Conservation (phyloP, 1,284 basidiomycete genomes). For the Ceratobasidium papillatum region DNA sequence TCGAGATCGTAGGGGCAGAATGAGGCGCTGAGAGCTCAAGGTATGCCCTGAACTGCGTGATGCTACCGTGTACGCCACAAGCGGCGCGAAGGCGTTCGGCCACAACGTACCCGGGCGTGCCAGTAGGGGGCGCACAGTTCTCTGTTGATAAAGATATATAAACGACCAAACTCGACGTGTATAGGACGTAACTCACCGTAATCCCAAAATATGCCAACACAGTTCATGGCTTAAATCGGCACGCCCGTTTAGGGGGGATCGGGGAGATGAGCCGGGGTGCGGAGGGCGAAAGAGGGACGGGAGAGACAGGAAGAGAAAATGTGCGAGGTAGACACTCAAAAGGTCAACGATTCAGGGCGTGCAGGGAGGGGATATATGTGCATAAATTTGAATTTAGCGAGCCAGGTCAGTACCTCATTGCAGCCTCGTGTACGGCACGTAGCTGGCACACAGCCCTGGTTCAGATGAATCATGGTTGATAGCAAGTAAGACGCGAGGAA, state of each 20-base stretch:
- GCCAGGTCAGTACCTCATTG: slow-evolving; percentile 28
- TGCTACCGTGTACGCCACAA: slow-evolving; percentile 38
- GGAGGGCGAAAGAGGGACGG: slow-evolving; percentile 27
- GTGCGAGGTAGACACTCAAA: slow-evolving; percentile 38
- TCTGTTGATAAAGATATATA: slow-evolving; percentile 53
- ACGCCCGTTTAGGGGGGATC: slow-evolving; percentile 25
- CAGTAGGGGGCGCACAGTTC: slow-evolving; percentile 62
- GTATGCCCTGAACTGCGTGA: slow-evolving; percentile 45
- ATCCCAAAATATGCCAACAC: slow-evolving; percentile 70
- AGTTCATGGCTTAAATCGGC: slow-evolving; percentile 42
- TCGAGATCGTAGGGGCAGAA: slow-evolving; percentile 54
- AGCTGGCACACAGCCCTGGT: slow-evolving; percentile 36
- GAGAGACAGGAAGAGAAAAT: slow-evolving; percentile 14
- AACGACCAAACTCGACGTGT: slow-evolving; percentile 10
- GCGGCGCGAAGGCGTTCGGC: slow-evolving; percentile 48
- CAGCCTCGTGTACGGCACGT: slow-evolving; percentile 33
- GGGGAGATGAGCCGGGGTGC: slow-evolving; percentile 3
- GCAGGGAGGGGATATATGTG: slow-evolving; percentile 38
- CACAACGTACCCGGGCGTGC: slow-evolving; percentile 57
- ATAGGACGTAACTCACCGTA: slow-evolving; percentile 57
- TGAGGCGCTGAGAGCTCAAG: slow-evolving; percentile 35
- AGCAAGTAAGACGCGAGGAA: slow-evolving; percentile 26
- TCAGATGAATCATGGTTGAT: slow-evolving; percentile 38
- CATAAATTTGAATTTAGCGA: slow-evolving; percentile 39
- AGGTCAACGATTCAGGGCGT: slow-evolving; percentile 48